Conservation (phyloP, 495 filamentous ascomycete species). For the Cercophora sp. region DNA sequence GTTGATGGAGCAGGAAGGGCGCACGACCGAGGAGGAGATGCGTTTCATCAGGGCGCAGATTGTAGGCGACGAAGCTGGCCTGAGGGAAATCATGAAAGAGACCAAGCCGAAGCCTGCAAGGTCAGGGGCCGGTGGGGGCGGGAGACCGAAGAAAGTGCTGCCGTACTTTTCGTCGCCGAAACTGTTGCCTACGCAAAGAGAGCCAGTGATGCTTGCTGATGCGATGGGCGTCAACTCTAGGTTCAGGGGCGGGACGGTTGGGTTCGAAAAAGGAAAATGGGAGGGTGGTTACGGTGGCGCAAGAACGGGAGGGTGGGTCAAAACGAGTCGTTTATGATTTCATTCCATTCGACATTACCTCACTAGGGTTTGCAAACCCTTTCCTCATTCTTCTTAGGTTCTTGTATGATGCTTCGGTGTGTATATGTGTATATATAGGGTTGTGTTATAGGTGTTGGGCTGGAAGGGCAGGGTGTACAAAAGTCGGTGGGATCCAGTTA, state of each 20-base stretch:
- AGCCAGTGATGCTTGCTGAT: conserved; percentile 27
- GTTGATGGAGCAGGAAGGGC: conserved; percentile 40
- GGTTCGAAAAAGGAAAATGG: conserved; percentile 1
- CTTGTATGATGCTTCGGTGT: no score
- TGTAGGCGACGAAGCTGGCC: conserved; percentile 66
- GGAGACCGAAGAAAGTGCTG: conserved; percentile 20
- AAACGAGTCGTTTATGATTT: no score
- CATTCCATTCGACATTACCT: no score
- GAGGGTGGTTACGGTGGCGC: neutral
- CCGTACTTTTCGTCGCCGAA: conserved; percentile 24
- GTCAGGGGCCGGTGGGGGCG: neutral
- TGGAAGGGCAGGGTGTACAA: no score
- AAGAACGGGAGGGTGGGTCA: neutral
- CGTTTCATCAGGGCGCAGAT: conserved; percentile 82
- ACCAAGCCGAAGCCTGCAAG: conserved; percentile 19
- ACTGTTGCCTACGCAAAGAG: conserved; percentile 24
- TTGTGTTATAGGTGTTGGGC: no score
- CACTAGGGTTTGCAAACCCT: no score
- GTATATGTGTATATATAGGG: no score
- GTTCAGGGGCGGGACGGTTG: neutral
- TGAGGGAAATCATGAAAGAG: conserved; percentile 67
- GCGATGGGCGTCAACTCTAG: conserved; percentile 1
- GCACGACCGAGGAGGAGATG: conserved; percentile 34
- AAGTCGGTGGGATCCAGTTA: no score
- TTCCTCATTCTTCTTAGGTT: no score